These are phyloP conservation scores for Solanum chilense DNA, from an alignment of 257 asterid genomes.

Conservation along the genomic window DNA sequence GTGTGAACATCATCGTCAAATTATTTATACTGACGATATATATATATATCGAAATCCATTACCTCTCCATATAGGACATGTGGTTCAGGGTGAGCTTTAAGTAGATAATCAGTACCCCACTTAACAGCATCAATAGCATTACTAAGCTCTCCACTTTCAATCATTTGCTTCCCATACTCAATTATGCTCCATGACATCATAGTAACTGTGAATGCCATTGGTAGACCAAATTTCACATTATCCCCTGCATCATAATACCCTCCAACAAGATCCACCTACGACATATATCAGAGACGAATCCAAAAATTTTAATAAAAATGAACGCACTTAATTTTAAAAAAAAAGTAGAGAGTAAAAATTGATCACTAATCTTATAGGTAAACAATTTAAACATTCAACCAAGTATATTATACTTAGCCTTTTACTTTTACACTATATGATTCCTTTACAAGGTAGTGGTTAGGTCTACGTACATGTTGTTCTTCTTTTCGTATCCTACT, in stretches of 20 bases:
- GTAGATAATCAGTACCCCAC: slow-evolving; percentile 96
- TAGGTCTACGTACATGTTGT: too few species aligned
- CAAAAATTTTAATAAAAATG: not conserved
- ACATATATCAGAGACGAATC: not conserved
- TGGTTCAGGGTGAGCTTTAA: slow-evolving; percentile 92
- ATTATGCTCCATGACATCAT: slow-evolving; percentile 95
- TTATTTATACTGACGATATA: not conserved
- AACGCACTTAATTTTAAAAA: not conserved
- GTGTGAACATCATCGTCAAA: not conserved
- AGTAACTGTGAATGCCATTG: slow-evolving; percentile 92
- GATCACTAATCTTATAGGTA: not conserved
- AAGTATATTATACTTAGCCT: not conserved
- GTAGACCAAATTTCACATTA: slow-evolving; percentile 90
- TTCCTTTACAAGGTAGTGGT: too few species aligned
- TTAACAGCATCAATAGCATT: slow-evolving; percentile 83
- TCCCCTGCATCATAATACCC: slow-evolving; percentile 99
- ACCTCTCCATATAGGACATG: slow-evolving; percentile 92
- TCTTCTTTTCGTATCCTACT: too few species aligned
- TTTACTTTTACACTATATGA: too few species aligned
- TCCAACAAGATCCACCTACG: slow-evolving; percentile 92
- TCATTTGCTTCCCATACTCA: slow-evolving; percentile 78
- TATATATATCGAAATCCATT: not conserved
- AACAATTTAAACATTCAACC: not conserved
- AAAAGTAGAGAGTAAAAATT: not conserved
- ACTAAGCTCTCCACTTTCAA: slow-evolving; percentile 60